Base-by-base conservation (phyloP, 139 green algal species). In the Desmodesmus armatus region DNA sequence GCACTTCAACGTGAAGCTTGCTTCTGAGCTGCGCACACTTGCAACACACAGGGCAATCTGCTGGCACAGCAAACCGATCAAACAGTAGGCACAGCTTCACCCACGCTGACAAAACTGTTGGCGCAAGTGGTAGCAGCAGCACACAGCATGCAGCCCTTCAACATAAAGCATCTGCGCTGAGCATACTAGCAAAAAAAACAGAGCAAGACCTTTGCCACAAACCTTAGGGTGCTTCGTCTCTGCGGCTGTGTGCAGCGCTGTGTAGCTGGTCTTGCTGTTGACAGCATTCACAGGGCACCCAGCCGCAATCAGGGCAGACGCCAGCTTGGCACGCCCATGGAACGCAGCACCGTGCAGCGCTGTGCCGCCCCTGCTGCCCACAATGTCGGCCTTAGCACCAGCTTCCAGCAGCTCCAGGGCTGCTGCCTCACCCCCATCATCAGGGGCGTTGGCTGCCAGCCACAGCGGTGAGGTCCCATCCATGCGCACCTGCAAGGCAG, bases 211-310 rank as follows among this genome's bases (percentile, higher is more conserved):
- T n/a, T 6, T 5, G n/a, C 27, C 31, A 6, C 33, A 72, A 40
- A 71, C 76, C 76, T 82, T 82, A 3, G 76, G 76, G 25, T 82
- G 76, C 55, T 82, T 82, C 33, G 76, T 82, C 76, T 82, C 76
- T 19, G 76, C 76, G 17, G 76, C 76, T 39, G 76, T 82, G 25
- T 82, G 76, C 76, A 82, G 76, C n/a, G 76, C 76, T 4, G 76
- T 82, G 55, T 82, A 82, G 76, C 76, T 82, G 1, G 76, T 82
- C 76, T 82, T 82, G 53, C 55, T 71, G 76, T 82, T 82, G 25
- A 82, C 76, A n/a, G 76, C 76, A 39, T 82, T 82, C 27, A 82
- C 76, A 19, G 76, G 76, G 33, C 76, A 82, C 5, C 76, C 76
- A 29, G 76, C 76, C 15, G 62, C 62, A 6, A 82, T 39, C 53